A percentile compares a stretch with the other conserved stretches of the same genome.
Evolutionary conservation across 2,329 filamentous ascomycete species (phyloP).

Genomic region (Talaromyces atroroseus): DNA sequence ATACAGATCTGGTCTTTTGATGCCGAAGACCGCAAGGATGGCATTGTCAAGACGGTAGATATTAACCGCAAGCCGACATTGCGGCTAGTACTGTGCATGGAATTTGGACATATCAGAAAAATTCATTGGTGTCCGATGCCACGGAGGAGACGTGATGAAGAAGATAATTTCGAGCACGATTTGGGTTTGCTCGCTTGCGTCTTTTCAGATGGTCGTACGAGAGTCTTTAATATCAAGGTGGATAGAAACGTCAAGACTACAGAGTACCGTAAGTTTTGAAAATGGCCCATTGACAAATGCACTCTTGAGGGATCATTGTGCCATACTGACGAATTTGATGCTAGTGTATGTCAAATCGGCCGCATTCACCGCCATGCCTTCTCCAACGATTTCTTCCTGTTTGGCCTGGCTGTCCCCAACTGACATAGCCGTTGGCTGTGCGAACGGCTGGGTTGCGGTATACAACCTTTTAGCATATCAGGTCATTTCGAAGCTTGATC

Average conservation of each 20-base stretch:
- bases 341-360: conserved; percentile 41
- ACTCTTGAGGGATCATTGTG: no score
- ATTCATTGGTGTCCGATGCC: conserved; percentile 54
- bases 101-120: conserved; percentile 52
- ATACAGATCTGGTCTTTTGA: conserved; percentile 57
- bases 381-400: conserved; percentile 51
- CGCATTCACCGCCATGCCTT: conserved; percentile 44
- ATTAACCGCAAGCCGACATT: conserved; percentile 41
- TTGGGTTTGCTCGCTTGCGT: conserved; percentile 53
- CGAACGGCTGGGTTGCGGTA: conserved; percentile 52
- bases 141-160: conserved; percentile 25
- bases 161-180: conserved; percentile 24
- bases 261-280: conserved; percentile 29
- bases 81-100: conserved; percentile 48
- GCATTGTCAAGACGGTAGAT: conserved; percentile 38
- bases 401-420: conserved; percentile 53
- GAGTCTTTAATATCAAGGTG: conserved; percentile 49
- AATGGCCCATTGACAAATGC: neutral
- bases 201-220: conserved; percentile 53
- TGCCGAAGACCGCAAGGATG: conserved; percentile 27
- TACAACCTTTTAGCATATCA: conserved; percentile 41
- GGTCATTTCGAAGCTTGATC: neutral
- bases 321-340: neutral
- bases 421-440: conserved; percentile 51
- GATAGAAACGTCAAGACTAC: conserved; percentile 21